Percentiles rank a stretch among this genome's conserved stretches.
phyloP scores from a whole-genome alignment of 805 yeast genomes.

The Yamadazyma akitaensis region DNA sequence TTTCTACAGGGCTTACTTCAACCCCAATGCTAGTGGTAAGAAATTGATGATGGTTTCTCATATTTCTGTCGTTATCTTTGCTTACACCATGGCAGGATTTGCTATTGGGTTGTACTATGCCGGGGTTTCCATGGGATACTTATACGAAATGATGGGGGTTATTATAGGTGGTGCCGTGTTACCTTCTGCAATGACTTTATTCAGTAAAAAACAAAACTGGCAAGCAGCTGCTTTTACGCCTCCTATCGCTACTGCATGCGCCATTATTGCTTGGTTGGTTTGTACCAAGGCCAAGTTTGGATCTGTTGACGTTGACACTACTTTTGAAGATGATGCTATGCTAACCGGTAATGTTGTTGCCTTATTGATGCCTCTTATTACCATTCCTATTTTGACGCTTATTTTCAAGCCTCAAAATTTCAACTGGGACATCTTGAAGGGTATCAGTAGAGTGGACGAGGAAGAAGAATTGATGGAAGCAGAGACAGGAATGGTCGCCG shows the following conservation, averaged over 20 bases:
- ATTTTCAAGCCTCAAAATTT: constrained; percentile 68
- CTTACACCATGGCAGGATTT: constrained; percentile 73
- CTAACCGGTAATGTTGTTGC: constrained; percentile 86
- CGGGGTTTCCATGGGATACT: constrained; percentile 79
- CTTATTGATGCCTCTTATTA: constrained; percentile 63
- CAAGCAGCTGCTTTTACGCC: constrained; percentile 76
- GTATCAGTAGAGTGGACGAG: constrained; percentile 64
- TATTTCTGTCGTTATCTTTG: constrained; percentile 53
- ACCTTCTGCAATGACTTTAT: constrained; percentile 65
- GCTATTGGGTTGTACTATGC: constrained; percentile 81
- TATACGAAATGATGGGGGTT: constrained; percentile 86
- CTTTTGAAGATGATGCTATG: constrained; percentile 90
- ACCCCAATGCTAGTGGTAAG: constrained; percentile 76
- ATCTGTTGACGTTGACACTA: constrained; percentile 34
- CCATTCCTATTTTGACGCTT: constrained; percentile 63
- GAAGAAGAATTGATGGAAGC: constrained; percentile 58
- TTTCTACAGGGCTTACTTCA: constrained; percentile 74
- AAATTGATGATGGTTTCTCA: constrained; percentile 69
- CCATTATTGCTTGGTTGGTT: constrained; percentile 59
- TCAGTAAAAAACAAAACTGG: constrained; percentile 61
- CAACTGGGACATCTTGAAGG: constrained; percentile 64
- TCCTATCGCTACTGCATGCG: constrained; percentile 67
- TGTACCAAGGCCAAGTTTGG: constrained; percentile 35
- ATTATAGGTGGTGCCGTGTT: constrained; percentile 84
- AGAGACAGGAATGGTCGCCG: constrained; percentile 19